phyloP scores from a whole-genome alignment of 2,329 filamentous ascomycete species.

The Coleophoma crateriformis region DNA sequence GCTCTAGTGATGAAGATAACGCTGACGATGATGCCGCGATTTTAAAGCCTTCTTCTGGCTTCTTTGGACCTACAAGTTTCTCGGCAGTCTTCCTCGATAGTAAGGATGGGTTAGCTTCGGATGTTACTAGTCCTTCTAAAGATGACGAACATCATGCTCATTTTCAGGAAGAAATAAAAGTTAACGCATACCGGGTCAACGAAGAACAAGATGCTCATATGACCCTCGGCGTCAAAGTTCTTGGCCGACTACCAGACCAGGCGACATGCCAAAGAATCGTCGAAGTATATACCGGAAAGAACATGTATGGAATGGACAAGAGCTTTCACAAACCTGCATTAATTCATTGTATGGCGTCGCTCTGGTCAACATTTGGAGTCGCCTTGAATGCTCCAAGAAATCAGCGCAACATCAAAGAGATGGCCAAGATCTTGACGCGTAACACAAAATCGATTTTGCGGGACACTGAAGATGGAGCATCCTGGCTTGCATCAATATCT shows the following conservation, averaged over 20 bases:
- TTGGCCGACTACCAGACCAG: constrained; percentile 4
- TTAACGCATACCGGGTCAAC: neutral
- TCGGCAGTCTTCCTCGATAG: constrained; percentile 5
- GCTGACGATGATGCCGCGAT: neutral
- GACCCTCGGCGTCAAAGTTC: constrained; percentile 3
- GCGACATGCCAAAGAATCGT: neutral
- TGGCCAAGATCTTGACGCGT: constrained; percentile 5
- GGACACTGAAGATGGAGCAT: constrained; percentile 1
- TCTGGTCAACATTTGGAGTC: constrained; percentile 4
- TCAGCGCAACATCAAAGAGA: constrained; percentile 1
- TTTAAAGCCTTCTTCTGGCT: constrained; percentile 2
- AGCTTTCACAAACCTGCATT: constrained; percentile 5
- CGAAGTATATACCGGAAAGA: neutral
- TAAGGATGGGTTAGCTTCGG: constrained; percentile 1
- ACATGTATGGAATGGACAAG: constrained; percentile 3
- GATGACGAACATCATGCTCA: neutral
- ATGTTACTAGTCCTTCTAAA: neutral
- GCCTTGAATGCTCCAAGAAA: constrained; percentile 2
- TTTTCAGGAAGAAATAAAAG: neutral
- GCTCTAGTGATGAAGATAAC: neutral
- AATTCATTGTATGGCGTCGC: constrained; percentile 1
- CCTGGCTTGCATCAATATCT: constrained; percentile 9
- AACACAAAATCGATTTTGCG: neutral
- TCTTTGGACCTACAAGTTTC: constrained; percentile 8
- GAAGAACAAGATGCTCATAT: constrained; percentile 1